A percentile compares a stretch with the other conserved stretches of the same genome.
Evolutionary conservation across 1,139 yeast species (phyloP).

Genomic region (Saccharomyces hybrid): DNA sequence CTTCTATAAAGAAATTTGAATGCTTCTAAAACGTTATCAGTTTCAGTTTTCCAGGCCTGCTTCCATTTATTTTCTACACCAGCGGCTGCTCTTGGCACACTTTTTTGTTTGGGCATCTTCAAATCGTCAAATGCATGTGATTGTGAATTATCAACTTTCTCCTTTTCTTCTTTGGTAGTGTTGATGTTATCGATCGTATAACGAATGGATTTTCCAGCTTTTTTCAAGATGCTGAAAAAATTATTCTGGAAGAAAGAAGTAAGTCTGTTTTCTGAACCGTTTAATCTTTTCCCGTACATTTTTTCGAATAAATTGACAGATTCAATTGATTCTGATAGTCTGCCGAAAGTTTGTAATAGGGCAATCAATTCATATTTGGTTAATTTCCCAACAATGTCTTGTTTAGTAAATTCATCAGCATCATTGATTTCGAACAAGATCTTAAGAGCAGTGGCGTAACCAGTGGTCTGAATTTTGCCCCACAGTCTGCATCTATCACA

Average conservation of each 20-base stretch:
- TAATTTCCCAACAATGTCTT: slow-evolving; percentile 41
- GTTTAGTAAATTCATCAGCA: slow-evolving; percentile 36
- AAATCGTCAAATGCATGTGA: slow-evolving; percentile 19
- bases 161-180: slow-evolving; percentile 15
- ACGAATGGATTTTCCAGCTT: slow-evolving; percentile 19
- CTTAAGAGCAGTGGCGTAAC: slow-evolving; percentile 94
- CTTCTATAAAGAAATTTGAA: no score
- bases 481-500: slow-evolving; percentile 96
- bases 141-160: slow-evolving; percentile 5
- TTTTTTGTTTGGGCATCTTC: slow-evolving; percentile 15
- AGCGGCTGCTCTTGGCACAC: no score
- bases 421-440: slow-evolving; percentile 67
- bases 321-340: slow-evolving; percentile 76
- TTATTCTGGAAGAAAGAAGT: slow-evolving; percentile 28
- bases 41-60: no score
- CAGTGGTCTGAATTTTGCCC: slow-evolving; percentile 96
- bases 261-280: slow-evolving; percentile 14
- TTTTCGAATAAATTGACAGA: slow-evolving; percentile 66
- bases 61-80: no score
- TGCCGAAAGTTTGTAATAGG: slow-evolving; percentile 82
- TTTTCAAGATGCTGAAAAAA: slow-evolving; percentile 26
- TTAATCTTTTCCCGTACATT: slow-evolving; percentile 38
- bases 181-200: slow-evolving; percentile 11
- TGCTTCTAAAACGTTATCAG: no score
- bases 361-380: slow-evolving; percentile 87